Evolutionary conservation across 2,329 filamentous ascomycete species (phyloP).

Genomic region (Alternaria sp.): DNA sequence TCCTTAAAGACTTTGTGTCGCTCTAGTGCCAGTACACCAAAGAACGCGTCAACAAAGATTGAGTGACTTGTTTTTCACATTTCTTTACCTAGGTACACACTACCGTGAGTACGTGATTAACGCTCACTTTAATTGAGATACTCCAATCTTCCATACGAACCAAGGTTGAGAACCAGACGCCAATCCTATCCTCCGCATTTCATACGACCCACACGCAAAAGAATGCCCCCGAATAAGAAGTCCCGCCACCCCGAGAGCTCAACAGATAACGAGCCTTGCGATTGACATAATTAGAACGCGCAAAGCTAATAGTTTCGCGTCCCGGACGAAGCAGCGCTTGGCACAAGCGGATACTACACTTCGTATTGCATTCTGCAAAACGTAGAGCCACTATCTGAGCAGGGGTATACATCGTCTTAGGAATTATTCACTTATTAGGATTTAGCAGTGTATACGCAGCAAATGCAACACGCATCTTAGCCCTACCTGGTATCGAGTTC

Average conservation of each 20-base stretch:
- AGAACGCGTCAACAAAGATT: neutral
- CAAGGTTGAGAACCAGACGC: neutral
- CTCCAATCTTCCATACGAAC: neutral
- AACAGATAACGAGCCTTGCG: neutral
- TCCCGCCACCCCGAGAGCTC: neutral
- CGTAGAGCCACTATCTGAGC: neutral
- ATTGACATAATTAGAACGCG: neutral
- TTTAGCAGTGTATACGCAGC: neutral
- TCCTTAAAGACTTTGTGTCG: too few species aligned
- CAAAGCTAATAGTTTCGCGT: neutral
- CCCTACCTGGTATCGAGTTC: neutral
- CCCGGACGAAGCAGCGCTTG: neutral
- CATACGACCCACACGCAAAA: neutral
- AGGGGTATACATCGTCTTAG: neutral
- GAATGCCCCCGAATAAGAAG: neutral
- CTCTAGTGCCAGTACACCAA: neutral
- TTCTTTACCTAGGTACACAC: neutral
- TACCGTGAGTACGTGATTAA: neutral
- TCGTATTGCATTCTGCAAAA: neutral
- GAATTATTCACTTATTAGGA: neutral
- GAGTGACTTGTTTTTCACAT: neutral
- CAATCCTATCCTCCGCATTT: neutral
- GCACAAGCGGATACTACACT: neutral
- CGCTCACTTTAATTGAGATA: neutral
- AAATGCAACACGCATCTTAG: neutral